Percentiles rank a stretch among this genome's conserved stretches.
These are phyloP conservation scores for Picochlorum sp. DNA, from an alignment of 139 green algal genomes.

Conservation along the genomic window DNA sequence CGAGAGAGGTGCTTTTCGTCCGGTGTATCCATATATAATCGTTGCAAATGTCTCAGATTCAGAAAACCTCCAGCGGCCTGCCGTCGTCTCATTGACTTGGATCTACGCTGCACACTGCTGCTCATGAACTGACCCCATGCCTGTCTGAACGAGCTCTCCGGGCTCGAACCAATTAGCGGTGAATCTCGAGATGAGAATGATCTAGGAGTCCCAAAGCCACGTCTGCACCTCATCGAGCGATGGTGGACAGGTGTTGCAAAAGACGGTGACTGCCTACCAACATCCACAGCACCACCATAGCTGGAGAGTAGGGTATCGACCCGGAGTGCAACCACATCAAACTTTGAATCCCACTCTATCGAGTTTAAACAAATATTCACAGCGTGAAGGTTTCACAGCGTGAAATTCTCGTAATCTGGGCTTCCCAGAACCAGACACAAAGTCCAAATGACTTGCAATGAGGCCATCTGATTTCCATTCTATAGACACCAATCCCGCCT, in stretches of 20 bases:
- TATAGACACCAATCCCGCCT: constrained; percentile 10
- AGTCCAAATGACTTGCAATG: constrained; percentile 5
- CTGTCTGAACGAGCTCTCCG: constrained; percentile 34
- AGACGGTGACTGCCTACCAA: constrained; percentile 5
- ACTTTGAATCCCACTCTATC: constrained; percentile 1
- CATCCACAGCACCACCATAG: neutral
- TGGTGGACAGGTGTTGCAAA: constrained; percentile 8
- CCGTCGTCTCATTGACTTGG: constrained; percentile 6
- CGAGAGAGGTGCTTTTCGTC: constrained; percentile 22
- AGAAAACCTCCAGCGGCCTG: neutral
- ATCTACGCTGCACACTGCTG: neutral
- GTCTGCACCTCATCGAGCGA: constrained; percentile 16
- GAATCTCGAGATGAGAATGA: neutral
- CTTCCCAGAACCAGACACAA: neutral
- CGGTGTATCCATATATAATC: constrained; percentile 17
- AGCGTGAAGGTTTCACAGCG: neutral
- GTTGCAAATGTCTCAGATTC: constrained; percentile 18
- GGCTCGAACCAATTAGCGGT: constrained; percentile 26
- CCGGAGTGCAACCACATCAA: neutral
- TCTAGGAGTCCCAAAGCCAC: constrained; percentile 11
- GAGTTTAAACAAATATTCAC: no score
- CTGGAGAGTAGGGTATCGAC: neutral
- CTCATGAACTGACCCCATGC: constrained; percentile 42
- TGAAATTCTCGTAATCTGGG: neutral
- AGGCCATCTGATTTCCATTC: constrained; percentile 14